Base-by-base conservation (phyloP, 2,329 filamentous ascomycete genomes). In the Phaeosphaeria sp. region DNA sequence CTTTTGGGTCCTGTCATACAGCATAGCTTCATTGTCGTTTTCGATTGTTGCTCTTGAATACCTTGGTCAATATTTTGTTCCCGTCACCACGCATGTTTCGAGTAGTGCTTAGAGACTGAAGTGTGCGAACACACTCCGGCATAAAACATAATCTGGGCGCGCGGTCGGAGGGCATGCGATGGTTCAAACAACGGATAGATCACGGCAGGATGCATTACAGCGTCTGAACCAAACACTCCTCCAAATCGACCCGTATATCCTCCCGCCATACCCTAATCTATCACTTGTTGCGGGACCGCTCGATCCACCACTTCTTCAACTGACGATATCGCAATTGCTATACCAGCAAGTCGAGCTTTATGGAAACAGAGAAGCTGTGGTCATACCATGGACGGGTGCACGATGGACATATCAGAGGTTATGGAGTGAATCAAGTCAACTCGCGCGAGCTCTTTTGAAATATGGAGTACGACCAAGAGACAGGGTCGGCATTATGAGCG, bases 361-460 rank as follows among this genome's bases (percentile, higher is more conserved):
- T 74, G 85, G 87, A 22, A 81, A 84, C 50, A 82, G 85, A 53
- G 90, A 93, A 72, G 90, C 87, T 59, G 77, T 93, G 43, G 83
- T 93, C 22, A 89, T 91, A 50, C 89, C 90, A 0, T 93, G 90
- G 90, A 92, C 90, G 0, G 87, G 87, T 1, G 85, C 89, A 3
- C 82, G 91, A 67, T 93, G 90, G 90, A 87, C 86, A 50, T 89
- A 90, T 11, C 66, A 75, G 49, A 68, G 73, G 27, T 62, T 81
- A 51, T 74, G 70, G 67, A 68, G 77, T 9, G 75, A 79, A 53
- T 79, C 77, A 18, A 75, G 69, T 53, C 55, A 71, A 13, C 66
- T 81, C 7, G 78, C 79, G 15, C 64, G 77, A 60, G 77, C 76
- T 27, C 77, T 93, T 57, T 77, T 91, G 44, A 84, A 86, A 21